phyloP scores from a whole-genome alignment of 192 early-diverging fungal genomes.

The Tieghemiomyces parasiticus region DNA sequence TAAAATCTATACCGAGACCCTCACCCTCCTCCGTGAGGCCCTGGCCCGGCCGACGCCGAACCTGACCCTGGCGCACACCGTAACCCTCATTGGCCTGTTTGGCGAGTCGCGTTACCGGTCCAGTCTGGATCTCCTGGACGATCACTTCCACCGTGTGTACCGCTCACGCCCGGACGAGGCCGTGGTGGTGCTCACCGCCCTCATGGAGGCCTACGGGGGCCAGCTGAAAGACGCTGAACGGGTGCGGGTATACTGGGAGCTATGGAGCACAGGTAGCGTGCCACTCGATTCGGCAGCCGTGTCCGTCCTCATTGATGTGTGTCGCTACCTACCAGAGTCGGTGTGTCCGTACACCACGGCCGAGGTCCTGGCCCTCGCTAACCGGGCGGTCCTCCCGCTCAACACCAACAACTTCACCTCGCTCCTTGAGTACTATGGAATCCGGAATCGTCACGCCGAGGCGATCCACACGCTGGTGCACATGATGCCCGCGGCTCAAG shows the following conservation, averaged over 20 bases:
- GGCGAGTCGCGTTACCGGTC: too few species aligned
- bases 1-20: too few species aligned
- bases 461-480: not conserved
- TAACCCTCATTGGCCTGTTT: too few species aligned
- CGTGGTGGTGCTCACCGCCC: not conserved
- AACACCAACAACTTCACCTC: constrained; percentile 8
- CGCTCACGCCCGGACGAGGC: not conserved
- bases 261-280: not conserved
- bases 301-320: not conserved
- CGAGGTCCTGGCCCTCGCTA: not conserved
- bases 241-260: not conserved
- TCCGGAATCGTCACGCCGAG: not conserved
- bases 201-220: not conserved
- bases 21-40: too few species aligned
- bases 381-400: not conserved
- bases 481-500: not conserved
- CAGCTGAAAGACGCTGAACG: not conserved
- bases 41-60: too few species aligned
- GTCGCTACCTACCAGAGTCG: not conserved
- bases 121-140: not conserved
- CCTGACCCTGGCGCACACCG: too few species aligned
- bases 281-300: not conserved
- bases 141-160: not conserved
- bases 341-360: too few species aligned
- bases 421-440: not conserved